A percentile compares a stretch with the other conserved stretches of the same genome.
Conservation (phyloP, 305 asterid species). For the Fraxinus baroniana region DNA sequence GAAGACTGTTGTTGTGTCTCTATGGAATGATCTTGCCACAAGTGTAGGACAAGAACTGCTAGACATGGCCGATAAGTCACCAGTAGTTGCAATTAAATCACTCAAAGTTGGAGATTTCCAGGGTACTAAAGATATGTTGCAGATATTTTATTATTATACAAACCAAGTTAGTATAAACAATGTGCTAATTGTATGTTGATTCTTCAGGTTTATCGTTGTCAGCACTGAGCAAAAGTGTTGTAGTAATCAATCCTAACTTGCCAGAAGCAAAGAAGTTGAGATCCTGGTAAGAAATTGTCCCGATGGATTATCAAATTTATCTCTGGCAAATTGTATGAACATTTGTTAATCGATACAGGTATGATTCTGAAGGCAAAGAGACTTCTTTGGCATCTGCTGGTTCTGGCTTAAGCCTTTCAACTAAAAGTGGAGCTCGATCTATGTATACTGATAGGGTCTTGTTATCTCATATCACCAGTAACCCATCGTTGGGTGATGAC, state of each 20-base stretch:
- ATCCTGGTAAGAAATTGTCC: slow-evolving; percentile 53
- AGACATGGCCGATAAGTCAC: slow-evolving; percentile 79
- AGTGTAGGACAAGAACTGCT: slow-evolving; percentile 69
- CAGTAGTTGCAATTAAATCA: slow-evolving; percentile 86
- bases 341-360: slow-evolving; percentile 43
- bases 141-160: background rate
- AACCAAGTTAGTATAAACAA: background rate
- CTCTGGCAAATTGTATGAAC: background rate
- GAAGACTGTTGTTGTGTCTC: slow-evolving; percentile 84
- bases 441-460: slow-evolving; percentile 73
- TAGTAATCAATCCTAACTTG: slow-evolving; percentile 68
- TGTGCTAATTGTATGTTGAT: background rate
- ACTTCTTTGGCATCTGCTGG: slow-evolving; percentile 69
- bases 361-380: slow-evolving; percentile 82
- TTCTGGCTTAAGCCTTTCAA: slow-evolving; percentile 52
- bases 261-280: slow-evolving; percentile 79
- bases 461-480: slow-evolving; percentile 59
- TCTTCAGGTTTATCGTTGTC: slow-evolving; percentile 82
- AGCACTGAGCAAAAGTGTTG: slow-evolving; percentile 64
- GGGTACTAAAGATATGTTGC: slow-evolving; percentile 39
- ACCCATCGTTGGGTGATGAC: slow-evolving; percentile 75
- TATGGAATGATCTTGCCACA: slow-evolving; percentile 89
- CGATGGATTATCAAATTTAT: background rate
- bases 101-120: slow-evolving; percentile 88
- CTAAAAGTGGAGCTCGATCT: slow-evolving; percentile 48